Conservation (phyloP, 2,329 filamentous ascomycete genomes). For the Cercospora zeina region DNA sequence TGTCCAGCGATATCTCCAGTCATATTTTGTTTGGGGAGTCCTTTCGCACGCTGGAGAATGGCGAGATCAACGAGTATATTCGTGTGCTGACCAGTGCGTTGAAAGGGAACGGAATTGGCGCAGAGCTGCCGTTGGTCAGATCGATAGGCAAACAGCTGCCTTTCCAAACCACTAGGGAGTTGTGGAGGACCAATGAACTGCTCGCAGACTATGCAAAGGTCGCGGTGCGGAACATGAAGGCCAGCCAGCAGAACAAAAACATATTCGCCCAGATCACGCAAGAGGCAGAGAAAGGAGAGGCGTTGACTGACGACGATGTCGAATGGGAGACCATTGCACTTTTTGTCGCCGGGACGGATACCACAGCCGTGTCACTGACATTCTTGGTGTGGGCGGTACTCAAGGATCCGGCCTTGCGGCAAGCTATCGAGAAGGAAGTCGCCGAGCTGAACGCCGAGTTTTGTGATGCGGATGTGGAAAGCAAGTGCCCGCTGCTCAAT, state of each 20-base stretch:
- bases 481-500: slow-evolving; percentile 29
- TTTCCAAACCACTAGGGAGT: slow-evolving; percentile 25
- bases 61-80: slow-evolving; percentile 39
- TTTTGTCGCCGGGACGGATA: slow-evolving; percentile 40
- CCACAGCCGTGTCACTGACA: slow-evolving; percentile 38
- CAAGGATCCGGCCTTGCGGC: slow-evolving; percentile 27
- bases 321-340: slow-evolving; percentile 34
- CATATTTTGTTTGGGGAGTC: slow-evolving; percentile 45
- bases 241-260: slow-evolving; percentile 24
- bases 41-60: slow-evolving; percentile 44
- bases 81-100: slow-evolving; percentile 35
- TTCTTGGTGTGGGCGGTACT: slow-evolving; percentile 38
- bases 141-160: slow-evolving; percentile 32
- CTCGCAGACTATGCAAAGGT: slow-evolving; percentile 31
- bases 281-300: slow-evolving; percentile 33
- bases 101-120: slow-evolving; percentile 38
- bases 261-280: slow-evolving; percentile 36
- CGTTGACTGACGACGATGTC: slow-evolving; percentile 34
- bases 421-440: slow-evolving; percentile 35
- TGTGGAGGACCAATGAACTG: slow-evolving; percentile 30
- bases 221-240: slow-evolving; percentile 34
- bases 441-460: slow-evolving; percentile 25
- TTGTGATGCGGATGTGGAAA: slow-evolving; percentile 31
- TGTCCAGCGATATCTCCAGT: slow-evolving; percentile 45
- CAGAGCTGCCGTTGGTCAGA: slow-evolving; percentile 38